phyloP scores from a whole-genome alignment of 768 basidiomycete species.

The Ramaria sp. region DNA sequence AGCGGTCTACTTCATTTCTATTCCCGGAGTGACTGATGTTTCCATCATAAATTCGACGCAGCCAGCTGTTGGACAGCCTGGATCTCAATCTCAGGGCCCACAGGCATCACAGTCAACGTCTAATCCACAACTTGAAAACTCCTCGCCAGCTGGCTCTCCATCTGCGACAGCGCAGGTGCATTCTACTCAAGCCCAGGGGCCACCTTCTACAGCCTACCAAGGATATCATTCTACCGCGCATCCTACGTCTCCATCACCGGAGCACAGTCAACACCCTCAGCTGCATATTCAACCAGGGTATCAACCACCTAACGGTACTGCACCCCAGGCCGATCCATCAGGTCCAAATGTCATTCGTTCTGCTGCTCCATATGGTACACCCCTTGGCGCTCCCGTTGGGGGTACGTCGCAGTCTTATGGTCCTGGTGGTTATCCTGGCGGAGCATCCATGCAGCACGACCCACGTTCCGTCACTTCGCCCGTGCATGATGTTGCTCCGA shows the following conservation, averaged over 20 bases:
- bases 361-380: not conserved
- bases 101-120: not conserved
- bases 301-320: not conserved
- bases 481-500: not conserved
- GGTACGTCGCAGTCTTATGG: not conserved
- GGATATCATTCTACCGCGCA: not conserved
- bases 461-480: not conserved
- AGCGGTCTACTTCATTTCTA: conserved; percentile 68
- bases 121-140: not conserved
- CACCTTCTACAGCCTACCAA: not conserved
- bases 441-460: not conserved
- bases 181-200: not conserved
- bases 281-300: conserved; percentile 2
- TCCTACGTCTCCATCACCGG: not conserved
- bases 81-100: not conserved
- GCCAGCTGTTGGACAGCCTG: not conserved
- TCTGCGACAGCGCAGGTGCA: not conserved
- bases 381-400: not conserved
- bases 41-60: not conserved
- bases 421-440: not conserved
- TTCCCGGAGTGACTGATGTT: conserved; percentile 58
- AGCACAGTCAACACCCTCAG: not conserved
- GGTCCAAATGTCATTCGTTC: not conserved
- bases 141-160: not conserved
- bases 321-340: not conserved